phyloP scores from a whole-genome alignment of 495 filamentous ascomycete genomes.

The Pyrenula aspistea region DNA sequence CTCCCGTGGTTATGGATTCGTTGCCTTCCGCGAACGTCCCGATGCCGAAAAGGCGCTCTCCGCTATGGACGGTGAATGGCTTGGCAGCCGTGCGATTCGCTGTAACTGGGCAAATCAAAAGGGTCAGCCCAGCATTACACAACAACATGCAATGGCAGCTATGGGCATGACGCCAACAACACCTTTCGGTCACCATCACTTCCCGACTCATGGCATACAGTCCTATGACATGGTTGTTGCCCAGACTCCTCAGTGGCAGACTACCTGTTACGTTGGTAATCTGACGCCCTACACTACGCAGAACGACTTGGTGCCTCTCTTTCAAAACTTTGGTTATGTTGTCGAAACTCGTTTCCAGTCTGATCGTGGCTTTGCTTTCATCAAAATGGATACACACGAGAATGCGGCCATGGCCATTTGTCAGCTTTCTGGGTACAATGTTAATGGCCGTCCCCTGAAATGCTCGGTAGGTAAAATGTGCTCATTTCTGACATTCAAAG shows the following conservation, averaged over 20 bases:
- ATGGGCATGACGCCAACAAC: slow-evolving; percentile 99
- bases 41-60: slow-evolving; percentile 95
- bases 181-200: slow-evolving; percentile 93
- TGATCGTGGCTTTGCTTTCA: slow-evolving; percentile 94
- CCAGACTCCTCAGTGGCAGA: slow-evolving; percentile 98
- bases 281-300: slow-evolving; percentile 96
- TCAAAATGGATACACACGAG: slow-evolving; percentile 99
- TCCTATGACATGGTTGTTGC: slow-evolving; percentile 96
- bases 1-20: slow-evolving; percentile 94
- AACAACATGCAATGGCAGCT: slow-evolving; percentile 91
- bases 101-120: slow-evolving; percentile 99
- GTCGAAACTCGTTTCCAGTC: slow-evolving; percentile 96
- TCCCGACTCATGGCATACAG: slow-evolving; percentile 91
- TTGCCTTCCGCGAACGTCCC: slow-evolving; percentile 87
- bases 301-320: slow-evolving; percentile 87
- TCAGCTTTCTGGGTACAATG: slow-evolving; percentile 91
- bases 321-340: slow-evolving; percentile 97
- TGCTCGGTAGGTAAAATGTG: slow-evolving; percentile 68
- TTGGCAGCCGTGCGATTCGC: slow-evolving; percentile 93
- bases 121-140: slow-evolving; percentile 93
- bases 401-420: slow-evolving; percentile 98
- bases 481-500: not conserved
- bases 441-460: slow-evolving; percentile 94
- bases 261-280: slow-evolving; percentile 97
- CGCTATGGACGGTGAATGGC: slow-evolving; percentile 99